A percentile compares a stretch with the other conserved stretches of the same genome.
Conservation (phyloP, 495 filamentous ascomycete genomes). For the Terfezia boudieri region DNA sequence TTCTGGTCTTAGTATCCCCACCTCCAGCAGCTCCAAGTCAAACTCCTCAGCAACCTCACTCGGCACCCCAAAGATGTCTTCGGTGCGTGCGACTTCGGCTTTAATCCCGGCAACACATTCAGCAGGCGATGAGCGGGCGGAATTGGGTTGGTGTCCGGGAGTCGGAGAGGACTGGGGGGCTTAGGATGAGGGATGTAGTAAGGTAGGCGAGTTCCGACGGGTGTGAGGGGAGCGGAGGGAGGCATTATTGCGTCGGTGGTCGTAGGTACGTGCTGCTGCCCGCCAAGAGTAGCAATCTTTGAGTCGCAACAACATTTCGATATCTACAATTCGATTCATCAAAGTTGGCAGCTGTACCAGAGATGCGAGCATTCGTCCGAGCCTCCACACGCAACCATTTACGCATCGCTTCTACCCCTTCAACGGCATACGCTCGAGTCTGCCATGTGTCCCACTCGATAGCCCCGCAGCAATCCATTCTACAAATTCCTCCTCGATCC, state of each 20-base stretch:
- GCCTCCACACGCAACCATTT: too few relatives aligned
- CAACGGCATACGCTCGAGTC: too few relatives aligned
- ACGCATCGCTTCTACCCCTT: too few relatives aligned
- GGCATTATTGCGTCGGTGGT: conserved; percentile 16
- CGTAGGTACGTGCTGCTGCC: too few relatives aligned
- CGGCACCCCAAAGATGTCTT: background rate
- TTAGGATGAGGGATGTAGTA: conserved; percentile 57
- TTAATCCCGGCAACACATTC: conserved; percentile 92
- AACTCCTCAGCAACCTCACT: conserved; percentile 10
- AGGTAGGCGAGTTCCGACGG: conserved; percentile 90
- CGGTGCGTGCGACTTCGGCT: conserved; percentile 48
- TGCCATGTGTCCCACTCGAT: too few relatives aligned
- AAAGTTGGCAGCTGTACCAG: too few relatives aligned
- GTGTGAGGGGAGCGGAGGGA: background rate
- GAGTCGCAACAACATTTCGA: too few relatives aligned
- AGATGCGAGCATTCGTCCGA: too few relatives aligned
- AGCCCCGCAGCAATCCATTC: too few relatives aligned
- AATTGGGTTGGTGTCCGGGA: conserved; percentile 64
- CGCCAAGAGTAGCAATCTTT: too few relatives aligned
- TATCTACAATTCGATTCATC: too few relatives aligned
- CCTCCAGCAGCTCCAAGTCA: conserved; percentile 16
- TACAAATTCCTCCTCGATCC: too few relatives aligned
- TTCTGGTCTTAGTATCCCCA: conserved; percentile 9
- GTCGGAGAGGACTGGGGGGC: conserved; percentile 70
- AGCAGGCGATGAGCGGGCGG: conserved; percentile 63